Base-by-base conservation (phyloP, 2,329 filamentous ascomycete genomes). In the Talaromyces piceae region DNA sequence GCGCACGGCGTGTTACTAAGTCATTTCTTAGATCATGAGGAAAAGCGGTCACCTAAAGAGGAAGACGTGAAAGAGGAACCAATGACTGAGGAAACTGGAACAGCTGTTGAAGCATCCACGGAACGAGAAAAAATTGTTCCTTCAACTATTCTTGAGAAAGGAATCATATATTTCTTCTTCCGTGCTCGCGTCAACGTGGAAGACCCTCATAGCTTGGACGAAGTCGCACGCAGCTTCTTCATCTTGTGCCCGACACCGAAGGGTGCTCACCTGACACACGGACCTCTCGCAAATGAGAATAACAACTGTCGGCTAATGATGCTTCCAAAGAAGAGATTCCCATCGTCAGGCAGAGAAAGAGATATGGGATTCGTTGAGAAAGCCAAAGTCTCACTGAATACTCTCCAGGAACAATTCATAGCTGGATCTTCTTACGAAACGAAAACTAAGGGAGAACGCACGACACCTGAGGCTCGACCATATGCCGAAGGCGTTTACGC, bases 101-200 rank as follows among this genome's bases (percentile, higher is more conserved):
- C 65, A 18, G 75, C 78, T 1, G 66, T 82, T 4, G 69, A 74
- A 53, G 70, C 76, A 46, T 76, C 78, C 2, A 66, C 74, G 16
- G 64, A 77, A 47, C 74, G 79, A 39, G 75, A 77, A 59, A 67
- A 76, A 41, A 67, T 72, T 2, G 67, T 78, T 33, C 74, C 81
- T 1, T 80, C 78, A 5, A 83, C 74, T 53, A 82, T 95, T 22
- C 76, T 94, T 2, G 90, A 96, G 63, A 95, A 93, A 62, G 90
- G 90, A 3, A 79, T 93, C 59, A 83, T 95, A 58, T 95, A 95
- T 74, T 95, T 95, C 77, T 94, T 95, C 74, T 85, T 86, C 61
- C 84, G 90, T 16, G 82, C 83, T 6, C 83, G 88, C 11, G 87
- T 95, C 31, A 81, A 82, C 47, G 77, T 87, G 23, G 80, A 88